Evolutionary conservation across 2,329 filamentous ascomycete species (phyloP).

Genomic region (Coleophoma cylindrospora): DNA sequence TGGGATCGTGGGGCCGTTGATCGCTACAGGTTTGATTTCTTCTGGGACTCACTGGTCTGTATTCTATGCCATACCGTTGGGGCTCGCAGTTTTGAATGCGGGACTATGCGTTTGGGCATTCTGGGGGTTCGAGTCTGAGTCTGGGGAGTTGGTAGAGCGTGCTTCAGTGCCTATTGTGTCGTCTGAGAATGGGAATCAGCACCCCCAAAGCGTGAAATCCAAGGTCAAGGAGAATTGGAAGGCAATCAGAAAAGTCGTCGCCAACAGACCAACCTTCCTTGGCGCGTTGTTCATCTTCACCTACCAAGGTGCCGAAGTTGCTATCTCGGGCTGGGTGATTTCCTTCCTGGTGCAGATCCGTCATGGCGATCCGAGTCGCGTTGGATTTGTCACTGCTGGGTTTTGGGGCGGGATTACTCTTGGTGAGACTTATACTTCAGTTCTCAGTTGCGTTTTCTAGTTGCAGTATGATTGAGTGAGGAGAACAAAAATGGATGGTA

Average conservation of each 20-base stretch:
- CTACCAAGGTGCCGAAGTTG: conserved; percentile 78
- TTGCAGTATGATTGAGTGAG: too few relatives aligned
- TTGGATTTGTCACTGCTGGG: conserved; percentile 72
- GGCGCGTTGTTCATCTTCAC: conserved; percentile 77
- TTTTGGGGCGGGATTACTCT: conserved; percentile 67
- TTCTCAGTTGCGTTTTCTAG: too few relatives aligned
- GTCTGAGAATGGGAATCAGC: too few relatives aligned
- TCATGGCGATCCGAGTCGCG: conserved; percentile 59
- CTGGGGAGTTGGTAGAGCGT: conserved; percentile 25
- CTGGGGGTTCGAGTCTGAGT: conserved; percentile 60
- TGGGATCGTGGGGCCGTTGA: conserved; percentile 60
- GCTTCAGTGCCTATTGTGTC: too few relatives aligned
- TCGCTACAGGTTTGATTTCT: conserved; percentile 61
- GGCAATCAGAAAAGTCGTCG: neutral
- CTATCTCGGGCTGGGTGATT: conserved; percentile 79
- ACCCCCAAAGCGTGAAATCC: too few relatives aligned
- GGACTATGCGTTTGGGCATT: conserved; percentile 60
- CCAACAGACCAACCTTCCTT: conserved; percentile 28
- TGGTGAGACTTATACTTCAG: too few relatives aligned
- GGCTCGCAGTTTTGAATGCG: conserved; percentile 50
- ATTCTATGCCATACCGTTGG: conserved; percentile 65
- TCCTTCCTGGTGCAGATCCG: conserved; percentile 73
- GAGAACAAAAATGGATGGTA: too few relatives aligned
- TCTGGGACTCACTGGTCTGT: conserved; percentile 62
- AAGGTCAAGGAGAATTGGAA: neutral